phyloP scores from a whole-genome alignment of 164 flowering plant species.

The Stephania cephalantha region DNA sequence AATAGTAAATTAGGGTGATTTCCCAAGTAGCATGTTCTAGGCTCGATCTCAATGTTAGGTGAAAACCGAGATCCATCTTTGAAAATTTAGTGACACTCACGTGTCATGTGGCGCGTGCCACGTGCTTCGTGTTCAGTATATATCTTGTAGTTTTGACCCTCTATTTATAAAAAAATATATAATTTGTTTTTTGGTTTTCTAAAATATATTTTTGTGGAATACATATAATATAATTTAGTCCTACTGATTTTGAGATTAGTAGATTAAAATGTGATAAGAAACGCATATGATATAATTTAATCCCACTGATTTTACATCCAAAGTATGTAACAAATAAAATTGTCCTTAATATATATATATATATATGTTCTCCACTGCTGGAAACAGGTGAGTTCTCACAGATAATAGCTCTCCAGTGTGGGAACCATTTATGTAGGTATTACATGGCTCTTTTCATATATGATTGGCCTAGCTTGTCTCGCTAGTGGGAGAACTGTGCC shows the following conservation, averaged over 20 bases:
- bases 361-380: neutral
- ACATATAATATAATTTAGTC: too few species aligned
- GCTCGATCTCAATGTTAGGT: neutral
- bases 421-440: neutral
- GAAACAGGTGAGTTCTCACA: neutral
- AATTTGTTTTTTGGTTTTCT: too few species aligned
- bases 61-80: too few species aligned
- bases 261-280: too few species aligned
- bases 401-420: neutral
- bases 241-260: too few species aligned
- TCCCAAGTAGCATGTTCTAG: neutral
- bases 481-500: slow-evolving; percentile 1
- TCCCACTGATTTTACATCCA: too few species aligned
- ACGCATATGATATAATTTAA: too few species aligned
- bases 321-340: too few species aligned
- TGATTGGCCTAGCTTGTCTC: neutral
- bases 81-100: neutral
- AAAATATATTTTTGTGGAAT: too few species aligned
- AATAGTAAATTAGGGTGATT: neutral
- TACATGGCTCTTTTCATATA: neutral
- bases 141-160: too few species aligned
- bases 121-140: too few species aligned
- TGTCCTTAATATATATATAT: neutral
- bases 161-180: too few species aligned
- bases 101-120: neutral